Evolutionary conservation across 306 rosid species (phyloP).

Genomic region (Lathyrus tuberosus): DNA sequence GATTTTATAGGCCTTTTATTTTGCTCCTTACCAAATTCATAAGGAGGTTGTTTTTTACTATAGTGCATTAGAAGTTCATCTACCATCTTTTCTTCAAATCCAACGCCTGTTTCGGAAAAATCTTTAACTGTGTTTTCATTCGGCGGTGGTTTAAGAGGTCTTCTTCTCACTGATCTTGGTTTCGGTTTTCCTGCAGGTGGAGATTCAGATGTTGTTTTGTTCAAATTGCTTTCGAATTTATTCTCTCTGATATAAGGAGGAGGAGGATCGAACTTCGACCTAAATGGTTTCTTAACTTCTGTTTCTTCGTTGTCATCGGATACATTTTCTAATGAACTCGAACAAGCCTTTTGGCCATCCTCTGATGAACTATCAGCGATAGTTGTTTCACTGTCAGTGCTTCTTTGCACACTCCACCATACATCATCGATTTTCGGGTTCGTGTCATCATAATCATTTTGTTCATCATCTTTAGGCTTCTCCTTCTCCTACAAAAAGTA

Average conservation of each 20-base stretch:
- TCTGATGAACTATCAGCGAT: slow-evolving; percentile 49
- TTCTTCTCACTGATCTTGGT: slow-evolving; percentile 71
- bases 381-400: slow-evolving; percentile 59
- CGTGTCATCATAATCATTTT: slow-evolving; percentile 18
- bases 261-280: slow-evolving; percentile 33
- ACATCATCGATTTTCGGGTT: slow-evolving; percentile 28
- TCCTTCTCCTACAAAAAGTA: slow-evolving; percentile 53
- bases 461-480: slow-evolving; percentile 22
- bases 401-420: slow-evolving; percentile 46
- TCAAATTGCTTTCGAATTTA: slow-evolving; percentile 42
- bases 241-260: slow-evolving; percentile 64
- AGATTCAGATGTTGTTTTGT: not conserved
- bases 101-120: slow-evolving; percentile 4
- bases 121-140: not conserved
- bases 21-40: not conserved
- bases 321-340: slow-evolving; percentile 55
- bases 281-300: slow-evolving; percentile 50
- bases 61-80: slow-evolving; percentile 42
- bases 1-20: slow-evolving; percentile 17
- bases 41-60: slow-evolving; percentile 28
- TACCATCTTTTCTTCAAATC: slow-evolving; percentile 22
- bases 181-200: slow-evolving; percentile 39
- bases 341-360: slow-evolving; percentile 43
- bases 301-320: slow-evolving; percentile 60
- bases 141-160: slow-evolving; percentile 42